Conservation (phyloP, 441 rosid genomes). For the Breynia disticha region DNA sequence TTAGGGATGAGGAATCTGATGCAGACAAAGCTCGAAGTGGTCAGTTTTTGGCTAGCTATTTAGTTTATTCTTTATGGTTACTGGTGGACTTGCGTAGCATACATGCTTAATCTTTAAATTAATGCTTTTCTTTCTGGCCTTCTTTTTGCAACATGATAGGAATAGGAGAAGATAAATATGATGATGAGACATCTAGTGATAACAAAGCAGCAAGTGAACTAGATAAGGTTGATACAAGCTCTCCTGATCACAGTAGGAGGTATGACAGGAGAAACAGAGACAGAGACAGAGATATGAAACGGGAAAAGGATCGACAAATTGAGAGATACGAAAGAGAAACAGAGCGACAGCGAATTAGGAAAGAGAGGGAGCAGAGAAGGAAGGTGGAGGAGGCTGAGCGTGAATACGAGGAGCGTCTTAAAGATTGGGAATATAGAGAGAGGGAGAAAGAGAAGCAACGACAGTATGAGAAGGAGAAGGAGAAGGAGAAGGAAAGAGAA, state of each 20-base stretch:
- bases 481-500: conserved; percentile 84
- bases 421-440: conserved; percentile 94
- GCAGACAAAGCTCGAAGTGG: conserved; percentile 40
- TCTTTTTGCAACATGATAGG: no score
- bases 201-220: conserved; percentile 46
- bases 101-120: neutral
- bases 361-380: conserved; percentile 92
- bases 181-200: conserved; percentile 62
- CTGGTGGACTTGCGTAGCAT: neutral
- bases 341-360: conserved; percentile 75
- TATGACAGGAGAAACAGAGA: conserved; percentile 82
- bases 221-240: conserved; percentile 62
- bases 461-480: conserved; percentile 90
- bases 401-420: conserved; percentile 75
- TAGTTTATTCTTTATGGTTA: neutral
- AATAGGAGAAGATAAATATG: conserved; percentile 45
- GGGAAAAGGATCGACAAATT: conserved; percentile 83
- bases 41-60: conserved; percentile 22
- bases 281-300: conserved; percentile 51
- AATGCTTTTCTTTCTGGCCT: conserved; percentile 11
- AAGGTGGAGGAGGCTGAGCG: conserved; percentile 89
- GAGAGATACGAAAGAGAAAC: conserved; percentile 90
- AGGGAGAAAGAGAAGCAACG: conserved; percentile 88
- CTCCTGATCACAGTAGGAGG: conserved; percentile 66
- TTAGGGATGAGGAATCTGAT: conserved; percentile 63